These are phyloP conservation scores for Chenopodium berlandieri DNA, from an alignment of 148 eudicot species.

Conservation along the genomic window DNA sequence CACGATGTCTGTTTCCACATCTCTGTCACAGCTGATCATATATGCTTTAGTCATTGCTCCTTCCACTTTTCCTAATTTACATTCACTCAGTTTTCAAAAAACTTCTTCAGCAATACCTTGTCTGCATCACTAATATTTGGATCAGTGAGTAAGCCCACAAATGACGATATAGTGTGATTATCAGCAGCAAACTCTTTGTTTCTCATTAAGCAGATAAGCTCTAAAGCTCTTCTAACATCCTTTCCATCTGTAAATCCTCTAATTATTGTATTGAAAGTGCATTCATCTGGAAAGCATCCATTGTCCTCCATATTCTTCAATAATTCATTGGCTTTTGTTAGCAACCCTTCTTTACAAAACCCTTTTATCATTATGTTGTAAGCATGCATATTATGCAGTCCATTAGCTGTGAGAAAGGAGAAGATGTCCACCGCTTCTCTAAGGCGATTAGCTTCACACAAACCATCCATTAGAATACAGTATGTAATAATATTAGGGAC, in stretches of 20 bases:
- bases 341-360: conserved; percentile 21
- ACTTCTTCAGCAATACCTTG: conserved; percentile 14
- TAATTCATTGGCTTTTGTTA: conserved; percentile 21
- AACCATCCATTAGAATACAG: no score
- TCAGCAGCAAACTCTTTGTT: conserved; percentile 19
- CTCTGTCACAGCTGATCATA: no score
- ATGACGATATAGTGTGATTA: conserved; percentile 10
- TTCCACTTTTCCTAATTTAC: not conserved
- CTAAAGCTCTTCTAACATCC: conserved; percentile 21
- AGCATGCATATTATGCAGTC: conserved; percentile 15
- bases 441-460: conserved; percentile 21
- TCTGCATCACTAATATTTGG: conserved; percentile 6
- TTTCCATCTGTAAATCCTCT: conserved; percentile 15
- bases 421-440: conserved; percentile 20
- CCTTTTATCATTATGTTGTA: conserved; percentile 28
- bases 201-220: conserved; percentile 25
- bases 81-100: not conserved
- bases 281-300: conserved; percentile 23
- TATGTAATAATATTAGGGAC: no score
- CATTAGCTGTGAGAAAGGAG: conserved; percentile 6
- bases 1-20: no score
- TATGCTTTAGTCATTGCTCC: no score
- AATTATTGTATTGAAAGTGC: conserved; percentile 24
- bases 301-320: conserved; percentile 31
- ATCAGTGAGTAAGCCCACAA: conserved; percentile 6